Evolutionary conservation across 2,329 filamentous ascomycete species (phyloP).

Genomic region (Chaetomium olivaceum): DNA sequence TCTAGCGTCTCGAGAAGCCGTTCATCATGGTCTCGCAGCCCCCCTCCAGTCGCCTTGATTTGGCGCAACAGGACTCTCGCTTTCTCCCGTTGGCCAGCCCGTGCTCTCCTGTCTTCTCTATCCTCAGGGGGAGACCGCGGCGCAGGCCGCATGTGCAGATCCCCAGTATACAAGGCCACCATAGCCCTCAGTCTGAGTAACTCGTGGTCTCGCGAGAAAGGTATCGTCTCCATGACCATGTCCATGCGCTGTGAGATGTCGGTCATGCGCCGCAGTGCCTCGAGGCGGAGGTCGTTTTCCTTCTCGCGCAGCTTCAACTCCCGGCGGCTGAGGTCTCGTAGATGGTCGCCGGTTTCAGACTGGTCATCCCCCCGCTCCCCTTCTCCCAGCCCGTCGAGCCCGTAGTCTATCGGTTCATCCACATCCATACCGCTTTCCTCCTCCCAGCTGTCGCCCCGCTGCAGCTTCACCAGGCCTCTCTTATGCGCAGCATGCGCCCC

Average conservation of each 20-base stretch:
- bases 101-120: conserved; percentile 42
- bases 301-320: conserved; percentile 34
- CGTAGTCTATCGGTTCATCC: conserved; percentile 23
- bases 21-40: conserved; percentile 34
- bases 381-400: conserved; percentile 20
- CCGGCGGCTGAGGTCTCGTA: conserved; percentile 23
- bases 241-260: conserved; percentile 71
- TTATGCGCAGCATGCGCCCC: conserved; percentile 64
- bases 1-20: conserved; percentile 18
- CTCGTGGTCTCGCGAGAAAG: conserved; percentile 67
- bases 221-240: conserved; percentile 65
- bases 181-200: conserved; percentile 72
- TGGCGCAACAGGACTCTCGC: conserved; percentile 38
- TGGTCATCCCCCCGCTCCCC: conserved; percentile 31
- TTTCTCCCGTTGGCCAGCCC: conserved; percentile 39
- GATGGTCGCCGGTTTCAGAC: conserved; percentile 17
- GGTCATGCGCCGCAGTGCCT: conserved; percentile 60
- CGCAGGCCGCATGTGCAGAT: conserved; percentile 57
- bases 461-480: conserved; percentile 44
- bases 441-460: conserved; percentile 24
- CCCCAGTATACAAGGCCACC: conserved; percentile 72
- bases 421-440: conserved; percentile 32
- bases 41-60: conserved; percentile 35
- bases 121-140: conserved; percentile 34
- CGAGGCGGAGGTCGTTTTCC: conserved; percentile 46